Base-by-base conservation (phyloP, 768 basidiomycete species). In the Psilocybe tampanensis region DNA sequence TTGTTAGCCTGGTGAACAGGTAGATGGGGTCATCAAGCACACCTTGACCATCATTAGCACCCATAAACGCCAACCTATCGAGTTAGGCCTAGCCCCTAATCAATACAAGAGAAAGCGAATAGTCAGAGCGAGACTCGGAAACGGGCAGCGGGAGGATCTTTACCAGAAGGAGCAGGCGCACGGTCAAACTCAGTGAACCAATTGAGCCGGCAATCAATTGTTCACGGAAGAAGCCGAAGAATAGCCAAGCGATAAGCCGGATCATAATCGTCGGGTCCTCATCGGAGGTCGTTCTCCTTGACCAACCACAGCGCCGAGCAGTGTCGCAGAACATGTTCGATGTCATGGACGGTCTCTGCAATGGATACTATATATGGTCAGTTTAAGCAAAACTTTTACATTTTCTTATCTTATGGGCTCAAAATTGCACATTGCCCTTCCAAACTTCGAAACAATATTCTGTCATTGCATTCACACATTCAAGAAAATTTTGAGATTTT, bases 11-110 rank as follows among this genome's bases (percentile, higher is more conserved):
- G 17, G 11, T 21, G n/a, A 3, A 7, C 26, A 26, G n/a, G 29
- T 12, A 29, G 17, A 26, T 11, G 18, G 29, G 21, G 44, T 21
- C 12, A 24, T 24, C 26, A 7, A 39, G 21, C 48, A 24, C 23
- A 63, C 62, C 59, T 52, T 58, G 52, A 8, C 45, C 59, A 15
- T 60, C 51, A 44, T 56, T 52, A 32, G 47, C 32, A 36, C 51
- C 56, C 54, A 56, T 56, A n/a, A n/a, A 26, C 29, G n/a, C n/a
- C 47, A 3, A 33, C 18, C 47, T 48, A 18, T 29, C n/a, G 18
- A 48, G 8, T 9, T n/a, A 48, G 26, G n/a, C 36, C 36, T 12
- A 48, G 29, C 15, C 47, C 47, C 47, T 48, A 48, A 48, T 48
- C 47, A 48, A 29, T 26, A 48, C 47, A 6, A 48, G 47, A 48